Evolutionary conservation across 805 yeast species (phyloP).

Genomic region (Brettanomyces custersianus): DNA sequence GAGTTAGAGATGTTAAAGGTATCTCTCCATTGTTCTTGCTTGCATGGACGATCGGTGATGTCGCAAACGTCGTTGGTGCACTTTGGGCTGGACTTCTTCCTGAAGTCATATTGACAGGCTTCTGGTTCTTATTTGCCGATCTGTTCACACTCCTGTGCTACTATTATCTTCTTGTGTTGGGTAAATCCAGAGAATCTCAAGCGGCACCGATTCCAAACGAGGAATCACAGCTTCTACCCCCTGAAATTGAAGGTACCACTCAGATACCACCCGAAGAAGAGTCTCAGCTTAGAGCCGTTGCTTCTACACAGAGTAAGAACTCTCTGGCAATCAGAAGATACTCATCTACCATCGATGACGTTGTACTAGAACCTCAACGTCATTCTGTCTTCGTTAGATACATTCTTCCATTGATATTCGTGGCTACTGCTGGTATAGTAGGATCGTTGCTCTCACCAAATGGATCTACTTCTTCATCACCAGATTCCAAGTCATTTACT

Average conservation of each 20-base stretch:
- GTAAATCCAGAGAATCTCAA: slow-evolving; percentile 3
- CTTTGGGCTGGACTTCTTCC: slow-evolving; percentile 64
- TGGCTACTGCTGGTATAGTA: slow-evolving; percentile 49
- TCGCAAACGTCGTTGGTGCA: slow-evolving; percentile 59
- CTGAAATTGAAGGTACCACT: slow-evolving; percentile 5
- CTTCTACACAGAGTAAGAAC: neutral
- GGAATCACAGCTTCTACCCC: slow-evolving; percentile 28
- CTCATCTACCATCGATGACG: slow-evolving; percentile 33
- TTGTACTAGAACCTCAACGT: slow-evolving; percentile 37
- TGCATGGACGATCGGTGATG: slow-evolving; percentile 67
- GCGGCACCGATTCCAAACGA: slow-evolving; percentile 9
- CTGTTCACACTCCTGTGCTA: slow-evolving; percentile 48
- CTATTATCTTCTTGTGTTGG: slow-evolving; percentile 46
- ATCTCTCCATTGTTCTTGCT: slow-evolving; percentile 58
- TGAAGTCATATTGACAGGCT: slow-evolving; percentile 58
- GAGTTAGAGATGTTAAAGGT: slow-evolving; percentile 67
- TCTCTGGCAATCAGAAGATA: neutral
- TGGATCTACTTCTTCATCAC: slow-evolving; percentile 13
- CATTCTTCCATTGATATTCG: slow-evolving; percentile 52
- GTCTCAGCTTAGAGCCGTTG: neutral
- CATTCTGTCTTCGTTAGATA: slow-evolving; percentile 41
- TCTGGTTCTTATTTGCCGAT: slow-evolving; percentile 74
- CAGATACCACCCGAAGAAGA: neutral
- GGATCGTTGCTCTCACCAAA: slow-evolving; percentile 49
- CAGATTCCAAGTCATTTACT: slow-evolving; percentile 14